Evolutionary conservation across 73 alveolate genomes (phyloP), one percentile per base, ranked within the genome.

Genomic region (Paramecium sonneborni): DNA sequence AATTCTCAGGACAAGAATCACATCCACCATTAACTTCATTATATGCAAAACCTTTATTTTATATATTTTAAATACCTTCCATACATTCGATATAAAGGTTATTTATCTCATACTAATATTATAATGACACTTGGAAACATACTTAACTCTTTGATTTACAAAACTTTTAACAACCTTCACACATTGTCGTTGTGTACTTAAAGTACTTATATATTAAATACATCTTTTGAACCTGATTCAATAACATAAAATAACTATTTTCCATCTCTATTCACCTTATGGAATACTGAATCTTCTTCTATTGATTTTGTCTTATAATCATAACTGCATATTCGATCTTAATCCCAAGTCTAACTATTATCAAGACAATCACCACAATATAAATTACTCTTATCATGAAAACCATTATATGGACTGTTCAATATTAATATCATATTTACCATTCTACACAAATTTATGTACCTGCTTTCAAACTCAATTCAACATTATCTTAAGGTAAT

Each of bases 361-460:
- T 79, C 90, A 20, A 79, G 6, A 44, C 90, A 79, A 79, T 79
- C 90, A 20, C 90, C 90, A 14, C 90, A 79, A 43, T 41, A 79
- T 21, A 43, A 30, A 46, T 32, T 44, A 14, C 55, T 30, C 15
- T 79, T 62, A 79, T 46, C 90, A 15, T 39, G 32, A 46, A 37
- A 79, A 10, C 62, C 55, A 15, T 46, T 24, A 18, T 79, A 79
- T 38, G 90, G 90, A 79, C 90, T 79, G 18, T 62, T 62, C 1
- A 14, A 23, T 52, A 62, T 62, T 6, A 62, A 3, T 3, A 62
- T 9, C 39, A 12, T 9, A 62, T 26, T 26, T 79, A 79, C 90
- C 90, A 79, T 79, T 79, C 11, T 24, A 79, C 76, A 12, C 90
- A 79, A 9, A 79, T 34, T 79, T 44, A 15, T 8, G 69, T 41